A percentile compares a stretch with the other conserved stretches of the same genome.
These are phyloP conservation scores for Elaeis oleifera DNA, from an alignment of 202 grass and related monocot genomes.

Conservation along the genomic window DNA sequence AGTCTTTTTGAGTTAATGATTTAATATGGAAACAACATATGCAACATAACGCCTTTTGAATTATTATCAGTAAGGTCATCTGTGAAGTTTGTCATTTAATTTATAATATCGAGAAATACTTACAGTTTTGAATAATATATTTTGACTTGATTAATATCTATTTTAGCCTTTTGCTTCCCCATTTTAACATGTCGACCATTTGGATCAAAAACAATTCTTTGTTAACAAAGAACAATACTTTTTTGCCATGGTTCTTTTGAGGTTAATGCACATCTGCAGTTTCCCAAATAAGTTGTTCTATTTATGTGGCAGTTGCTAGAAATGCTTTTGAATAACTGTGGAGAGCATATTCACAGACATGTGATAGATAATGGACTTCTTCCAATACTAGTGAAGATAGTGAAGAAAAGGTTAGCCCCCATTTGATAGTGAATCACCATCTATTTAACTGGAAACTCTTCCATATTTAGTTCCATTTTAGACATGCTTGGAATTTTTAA, in stretches of 20 bases:
- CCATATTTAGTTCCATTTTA: neutral
- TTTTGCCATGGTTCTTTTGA: neutral
- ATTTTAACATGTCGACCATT: no score
- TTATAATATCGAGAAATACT: no score
- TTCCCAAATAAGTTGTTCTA: neutral
- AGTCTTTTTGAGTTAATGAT: no score
- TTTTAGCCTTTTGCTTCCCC: no score
- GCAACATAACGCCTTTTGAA: no score
- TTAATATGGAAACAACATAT: no score
- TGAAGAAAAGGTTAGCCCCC: constrained; percentile 81
- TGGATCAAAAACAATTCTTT: no score
- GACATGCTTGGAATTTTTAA: constrained; percentile 1
- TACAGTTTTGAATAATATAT: no score
- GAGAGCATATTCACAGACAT: constrained; percentile 75
- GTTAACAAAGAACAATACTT: neutral
- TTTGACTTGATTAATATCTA: no score
- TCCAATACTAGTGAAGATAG: constrained; percentile 83
- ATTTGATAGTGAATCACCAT: neutral
- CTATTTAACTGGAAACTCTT: neutral
- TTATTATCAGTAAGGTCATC: no score
- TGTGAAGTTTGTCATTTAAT: no score
- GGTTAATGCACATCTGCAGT: no score
- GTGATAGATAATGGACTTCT: constrained; percentile 83
- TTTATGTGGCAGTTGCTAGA: constrained; percentile 66
- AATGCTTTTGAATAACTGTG: constrained; percentile 95